Conservation (phyloP, 2,329 filamentous ascomycete species). For the Trichophyton verrucosum region DNA sequence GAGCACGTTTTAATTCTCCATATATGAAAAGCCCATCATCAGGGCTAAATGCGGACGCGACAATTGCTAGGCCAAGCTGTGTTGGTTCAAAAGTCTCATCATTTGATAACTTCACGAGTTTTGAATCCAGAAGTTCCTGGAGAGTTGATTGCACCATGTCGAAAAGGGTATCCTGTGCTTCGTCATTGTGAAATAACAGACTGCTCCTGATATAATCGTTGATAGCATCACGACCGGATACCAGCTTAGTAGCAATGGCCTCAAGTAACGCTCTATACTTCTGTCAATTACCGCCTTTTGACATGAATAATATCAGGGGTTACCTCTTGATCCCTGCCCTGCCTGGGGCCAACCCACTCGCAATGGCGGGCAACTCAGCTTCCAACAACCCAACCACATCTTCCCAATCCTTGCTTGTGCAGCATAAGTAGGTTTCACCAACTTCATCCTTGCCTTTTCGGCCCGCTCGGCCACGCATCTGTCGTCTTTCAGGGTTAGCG, state of each 20-base stretch:
- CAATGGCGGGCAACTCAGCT: conserved; percentile 56
- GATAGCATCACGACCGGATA: conserved; percentile 52
- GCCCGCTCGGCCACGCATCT: conserved; percentile 68
- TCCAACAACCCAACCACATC: conserved; percentile 58
- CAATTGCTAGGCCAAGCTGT: conserved; percentile 55
- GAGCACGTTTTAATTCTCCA: conserved; percentile 52
- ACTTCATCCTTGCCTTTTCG: conserved; percentile 67
- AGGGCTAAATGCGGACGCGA: conserved; percentile 59
- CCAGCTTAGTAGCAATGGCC: conserved; percentile 54
- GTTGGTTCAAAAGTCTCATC: conserved; percentile 46
- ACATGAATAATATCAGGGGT: neutral
- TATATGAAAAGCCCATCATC: conserved; percentile 65
- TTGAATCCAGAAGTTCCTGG: conserved; percentile 42
- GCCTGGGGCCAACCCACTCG: conserved; percentile 56
- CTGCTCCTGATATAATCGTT: conserved; percentile 58
- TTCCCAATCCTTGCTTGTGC: conserved; percentile 54
- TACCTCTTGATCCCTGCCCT: conserved; percentile 54
- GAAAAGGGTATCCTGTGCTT: conserved; percentile 37
- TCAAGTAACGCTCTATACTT: conserved; percentile 53
- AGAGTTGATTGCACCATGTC: conserved; percentile 48
- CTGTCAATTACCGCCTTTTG: conserved; percentile 4
- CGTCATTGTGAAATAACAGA: conserved; percentile 48
- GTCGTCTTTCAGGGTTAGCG: conserved; percentile 38
- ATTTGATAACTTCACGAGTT: conserved; percentile 43
- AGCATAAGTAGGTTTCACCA: conserved; percentile 67